Evolutionary conservation across 129 eudicot species (phyloP).

Genomic region (Apium graveolens): DNA sequence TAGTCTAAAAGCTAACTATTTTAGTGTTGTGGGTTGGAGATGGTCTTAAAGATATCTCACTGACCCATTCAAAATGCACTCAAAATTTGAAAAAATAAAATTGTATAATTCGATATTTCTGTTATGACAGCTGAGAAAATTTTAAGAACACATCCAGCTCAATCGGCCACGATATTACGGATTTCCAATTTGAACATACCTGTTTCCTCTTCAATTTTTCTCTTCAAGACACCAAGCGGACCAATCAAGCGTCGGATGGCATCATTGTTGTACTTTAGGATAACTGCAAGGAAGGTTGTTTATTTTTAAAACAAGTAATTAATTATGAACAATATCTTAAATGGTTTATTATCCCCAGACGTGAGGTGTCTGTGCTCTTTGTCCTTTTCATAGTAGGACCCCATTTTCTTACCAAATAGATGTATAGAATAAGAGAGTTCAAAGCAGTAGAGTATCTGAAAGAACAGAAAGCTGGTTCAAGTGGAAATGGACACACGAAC

Average conservation of each 20-base stretch:
- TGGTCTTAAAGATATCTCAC: not conserved
- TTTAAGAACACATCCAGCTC: not conserved
- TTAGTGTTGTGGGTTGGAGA: too few relatives aligned
- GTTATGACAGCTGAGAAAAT: not conserved
- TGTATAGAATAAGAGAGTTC: not conserved
- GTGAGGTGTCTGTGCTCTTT: not conserved
- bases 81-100: not conserved
- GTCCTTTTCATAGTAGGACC: not conserved
- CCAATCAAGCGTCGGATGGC: conserved; percentile 84
- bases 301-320: not conserved
- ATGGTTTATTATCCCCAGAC: not conserved
- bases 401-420: not conserved
- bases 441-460: not conserved
- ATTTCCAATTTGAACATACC: conserved; percentile 31
- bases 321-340: not conserved
- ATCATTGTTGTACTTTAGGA: conserved; percentile 74
- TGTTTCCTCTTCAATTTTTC: conserved; percentile 87
- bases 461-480: not conserved
- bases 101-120: not conserved
- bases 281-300: conserved; percentile 35
- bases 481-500: conserved; percentile 25
- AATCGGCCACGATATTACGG: not conserved
- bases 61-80: not conserved
- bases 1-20: too few relatives aligned
- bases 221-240: conserved; percentile 84